Evolutionary conservation across 805 yeast genomes (phyloP).

Genomic region (Candida alai): DNA sequence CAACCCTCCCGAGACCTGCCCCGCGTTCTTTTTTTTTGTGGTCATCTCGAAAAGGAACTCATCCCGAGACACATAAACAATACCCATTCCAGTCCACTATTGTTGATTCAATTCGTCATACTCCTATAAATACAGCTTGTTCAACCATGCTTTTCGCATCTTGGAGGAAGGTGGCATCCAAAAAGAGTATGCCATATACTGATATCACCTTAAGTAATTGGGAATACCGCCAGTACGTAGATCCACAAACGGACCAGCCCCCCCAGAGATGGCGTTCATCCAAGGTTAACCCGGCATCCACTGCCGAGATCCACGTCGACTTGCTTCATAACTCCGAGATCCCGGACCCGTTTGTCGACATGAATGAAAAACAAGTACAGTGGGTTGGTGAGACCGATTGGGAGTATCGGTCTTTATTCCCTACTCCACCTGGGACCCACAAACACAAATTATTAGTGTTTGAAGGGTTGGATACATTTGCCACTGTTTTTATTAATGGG

Average conservation of each 20-base stretch:
- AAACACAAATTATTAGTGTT: conserved; percentile 26
- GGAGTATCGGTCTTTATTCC: conserved; percentile 38
- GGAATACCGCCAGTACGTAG: conserved; percentile 3
- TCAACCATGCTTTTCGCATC: too few relatives aligned
- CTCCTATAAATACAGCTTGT: too few relatives aligned
- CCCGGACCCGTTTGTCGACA: conserved; percentile 43
- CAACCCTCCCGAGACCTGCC: too few relatives aligned
- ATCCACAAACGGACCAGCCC: neutral
- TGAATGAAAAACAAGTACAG: conserved; percentile 42
- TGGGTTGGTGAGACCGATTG: conserved; percentile 51
- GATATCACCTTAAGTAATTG: conserved; percentile 3
- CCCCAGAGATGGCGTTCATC: conserved; percentile 7
- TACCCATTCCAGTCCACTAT: too few relatives aligned
- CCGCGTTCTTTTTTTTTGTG: too few relatives aligned
- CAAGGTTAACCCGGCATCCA: conserved; percentile 2
- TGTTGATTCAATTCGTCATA: too few relatives aligned
- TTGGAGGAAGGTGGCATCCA: too few relatives aligned
- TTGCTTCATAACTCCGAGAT: conserved; percentile 33
- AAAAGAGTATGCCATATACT: too few relatives aligned
- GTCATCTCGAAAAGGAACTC: too few relatives aligned
- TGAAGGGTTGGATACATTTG: conserved; percentile 44
- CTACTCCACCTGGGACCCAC: neutral
- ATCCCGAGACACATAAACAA: too few relatives aligned
- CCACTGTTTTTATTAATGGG: conserved; percentile 39
- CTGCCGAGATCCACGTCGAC: conserved; percentile 38